A percentile compares a stretch with the other conserved stretches of the same genome.
These are phyloP conservation scores for Yamadazyma nakazawae DNA, from an alignment of 805 yeast species.

Conservation along the genomic window DNA sequence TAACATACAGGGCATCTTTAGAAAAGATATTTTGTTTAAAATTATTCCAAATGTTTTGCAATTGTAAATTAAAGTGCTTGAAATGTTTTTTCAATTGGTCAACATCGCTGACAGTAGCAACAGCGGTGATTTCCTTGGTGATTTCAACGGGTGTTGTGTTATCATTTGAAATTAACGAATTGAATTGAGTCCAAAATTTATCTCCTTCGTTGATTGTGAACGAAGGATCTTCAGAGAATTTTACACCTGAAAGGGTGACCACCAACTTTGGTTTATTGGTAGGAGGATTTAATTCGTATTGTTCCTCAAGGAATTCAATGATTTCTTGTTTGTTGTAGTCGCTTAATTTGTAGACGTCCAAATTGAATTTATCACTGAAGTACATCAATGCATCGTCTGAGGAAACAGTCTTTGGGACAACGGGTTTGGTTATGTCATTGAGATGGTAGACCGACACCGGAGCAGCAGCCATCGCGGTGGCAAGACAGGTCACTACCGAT, in stretches of 20 bases:
- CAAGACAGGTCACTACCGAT: not conserved
- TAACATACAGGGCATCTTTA: slow-evolving; percentile 23
- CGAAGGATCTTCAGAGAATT: slow-evolving; percentile 18
- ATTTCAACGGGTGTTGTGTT: slow-evolving; percentile 1
- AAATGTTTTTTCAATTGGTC: slow-evolving; percentile 6
- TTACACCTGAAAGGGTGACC: slow-evolving; percentile 42
- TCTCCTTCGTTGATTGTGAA: slow-evolving; percentile 17
- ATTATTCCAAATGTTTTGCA: slow-evolving; percentile 9
- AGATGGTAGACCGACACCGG: slow-evolving; percentile 7
- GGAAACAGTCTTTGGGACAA: not conserved
- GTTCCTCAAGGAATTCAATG: slow-evolving; percentile 23
- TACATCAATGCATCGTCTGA: slow-evolving; percentile 35
- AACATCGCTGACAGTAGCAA: not conserved
- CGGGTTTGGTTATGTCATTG: slow-evolving; percentile 5
- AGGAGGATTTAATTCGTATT: slow-evolving; percentile 7
- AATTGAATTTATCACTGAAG: slow-evolving; percentile 38
- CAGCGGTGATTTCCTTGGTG: slow-evolving; percentile 11
- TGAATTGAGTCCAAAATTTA: slow-evolving; percentile 1
- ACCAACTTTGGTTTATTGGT: slow-evolving; percentile 28
- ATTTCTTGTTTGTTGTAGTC: slow-evolving; percentile 16
- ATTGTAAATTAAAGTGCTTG: slow-evolving; percentile 6
- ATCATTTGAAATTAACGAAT: not conserved
- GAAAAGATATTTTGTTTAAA: slow-evolving; percentile 2
- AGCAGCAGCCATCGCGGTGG: not conserved
- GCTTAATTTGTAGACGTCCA: slow-evolving; percentile 12